A percentile compares a stretch with the other conserved stretches of the same genome.
Evolutionary conservation across 768 basidiomycete genomes (phyloP).

Genomic region (Kwoniella newhampshirensis): DNA sequence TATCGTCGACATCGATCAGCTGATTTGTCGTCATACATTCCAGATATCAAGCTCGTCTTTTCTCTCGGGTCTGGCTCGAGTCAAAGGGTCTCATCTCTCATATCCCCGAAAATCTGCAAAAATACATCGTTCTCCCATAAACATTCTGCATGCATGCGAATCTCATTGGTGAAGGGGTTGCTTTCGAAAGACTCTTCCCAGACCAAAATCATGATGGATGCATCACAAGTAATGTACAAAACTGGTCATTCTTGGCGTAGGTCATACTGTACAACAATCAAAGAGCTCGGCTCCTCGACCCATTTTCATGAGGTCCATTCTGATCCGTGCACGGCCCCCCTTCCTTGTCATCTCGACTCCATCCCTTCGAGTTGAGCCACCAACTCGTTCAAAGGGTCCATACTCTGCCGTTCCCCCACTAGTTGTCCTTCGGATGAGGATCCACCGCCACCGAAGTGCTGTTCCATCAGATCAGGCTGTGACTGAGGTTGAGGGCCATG

Average conservation of each 20-base stretch:
- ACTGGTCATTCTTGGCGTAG: no score
- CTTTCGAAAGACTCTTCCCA: no score
- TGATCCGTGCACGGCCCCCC: no score
- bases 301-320: no score
- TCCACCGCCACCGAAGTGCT: no score
- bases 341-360: conserved; percentile 50
- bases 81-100: conserved; percentile 72
- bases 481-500: neutral
- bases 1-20: neutral
- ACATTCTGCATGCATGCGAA: neutral
- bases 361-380: conserved; percentile 77
- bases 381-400: conserved; percentile 76
- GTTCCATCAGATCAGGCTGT: neutral
- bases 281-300: no score
- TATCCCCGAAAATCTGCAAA: conserved; percentile 79
- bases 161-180: neutral
- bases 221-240: no score
- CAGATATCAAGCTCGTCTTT: conserved; percentile 83
- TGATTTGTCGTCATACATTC: neutral
- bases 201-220: no score
- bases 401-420: no score
- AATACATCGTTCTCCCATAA: conserved; percentile 73
- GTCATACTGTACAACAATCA: no score
- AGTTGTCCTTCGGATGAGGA: no score
- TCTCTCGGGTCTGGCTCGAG: conserved; percentile 88